phyloP scores from a whole-genome alignment of 768 basidiomycete genomes.

The Jaapia argillacea region DNA sequence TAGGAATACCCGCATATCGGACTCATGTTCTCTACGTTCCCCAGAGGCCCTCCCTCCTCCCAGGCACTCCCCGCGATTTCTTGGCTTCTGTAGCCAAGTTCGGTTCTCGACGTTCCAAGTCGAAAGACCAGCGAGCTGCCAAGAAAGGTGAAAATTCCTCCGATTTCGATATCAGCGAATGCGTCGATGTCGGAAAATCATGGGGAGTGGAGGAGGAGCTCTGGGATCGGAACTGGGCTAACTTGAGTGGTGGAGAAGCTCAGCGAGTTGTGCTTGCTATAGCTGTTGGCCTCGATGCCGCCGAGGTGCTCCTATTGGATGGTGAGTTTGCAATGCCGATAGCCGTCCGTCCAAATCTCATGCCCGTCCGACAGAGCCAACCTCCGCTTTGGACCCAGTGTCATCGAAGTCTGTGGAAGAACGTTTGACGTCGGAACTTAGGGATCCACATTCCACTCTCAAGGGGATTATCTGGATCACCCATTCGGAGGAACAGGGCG shows the following conservation, averaged over 20 bases:
- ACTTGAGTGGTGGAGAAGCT: conserved; percentile 78
- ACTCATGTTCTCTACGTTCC: conserved; percentile 80
- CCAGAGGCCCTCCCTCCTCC: conserved; percentile 79
- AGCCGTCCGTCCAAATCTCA: background rate
- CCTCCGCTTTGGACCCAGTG: conserved; percentile 73
- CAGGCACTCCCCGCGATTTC: conserved; percentile 72
- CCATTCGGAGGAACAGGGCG: conserved; percentile 73
- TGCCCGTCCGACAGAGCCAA: conserved; percentile 54
- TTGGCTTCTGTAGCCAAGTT: conserved; percentile 47
- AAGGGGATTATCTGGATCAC: conserved; percentile 86
- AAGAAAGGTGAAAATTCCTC: conserved; percentile 14
- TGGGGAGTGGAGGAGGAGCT: conserved; percentile 64
- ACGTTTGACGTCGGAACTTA: conserved; percentile 43
- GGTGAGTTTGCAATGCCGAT: conserved; percentile 33
- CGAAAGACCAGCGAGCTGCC: background rate
- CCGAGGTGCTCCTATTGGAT: conserved; percentile 72
- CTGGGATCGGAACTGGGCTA: conserved; percentile 75
- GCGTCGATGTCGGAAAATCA: conserved; percentile 41
- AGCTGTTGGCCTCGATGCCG: conserved; percentile 61
- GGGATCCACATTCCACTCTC: conserved; percentile 33
- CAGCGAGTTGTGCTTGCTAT: conserved; percentile 77
- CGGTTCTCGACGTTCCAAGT: conserved; percentile 27
- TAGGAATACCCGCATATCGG: conserved; percentile 71
- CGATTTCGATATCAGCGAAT: conserved; percentile 21
- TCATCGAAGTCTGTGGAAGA: conserved; percentile 60